phyloP scores from a whole-genome alignment of 768 basidiomycete species.

The Piloderma croceum region DNA sequence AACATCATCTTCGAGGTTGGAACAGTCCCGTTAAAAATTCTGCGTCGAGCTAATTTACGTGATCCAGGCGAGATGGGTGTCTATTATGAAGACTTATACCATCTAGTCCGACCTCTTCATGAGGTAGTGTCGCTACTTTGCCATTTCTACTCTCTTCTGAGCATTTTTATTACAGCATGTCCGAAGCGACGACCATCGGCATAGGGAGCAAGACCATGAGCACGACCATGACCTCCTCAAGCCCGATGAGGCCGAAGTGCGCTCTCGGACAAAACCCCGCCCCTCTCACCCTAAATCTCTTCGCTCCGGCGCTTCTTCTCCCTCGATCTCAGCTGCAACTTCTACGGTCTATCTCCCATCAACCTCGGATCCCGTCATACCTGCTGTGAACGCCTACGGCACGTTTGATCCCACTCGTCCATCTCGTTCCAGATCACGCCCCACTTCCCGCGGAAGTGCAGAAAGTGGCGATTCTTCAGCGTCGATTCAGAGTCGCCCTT shows the following conservation, averaged over 20 bases:
- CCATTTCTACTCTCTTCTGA: too few species aligned
- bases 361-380: constrained; percentile 31
- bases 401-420: constrained; percentile 38
- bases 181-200: too few species aligned
- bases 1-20: constrained; percentile 56
- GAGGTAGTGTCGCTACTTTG: constrained; percentile 29
- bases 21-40: neutral
- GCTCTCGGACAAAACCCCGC: constrained; percentile 13
- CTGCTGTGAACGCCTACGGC: constrained; percentile 47
- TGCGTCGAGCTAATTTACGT: neutral
- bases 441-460: too few species aligned
- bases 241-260: constrained; percentile 6
- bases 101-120: constrained; percentile 51
- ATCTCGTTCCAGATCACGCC: constrained; percentile 14
- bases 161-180: too few species aligned
- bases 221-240: constrained; percentile 29
- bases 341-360: neutral
- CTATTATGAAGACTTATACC: constrained; percentile 59
- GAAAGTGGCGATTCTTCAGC: too few species aligned
- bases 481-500: too few species aligned
- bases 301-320: constrained; percentile 10
- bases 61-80: constrained; percentile 49
- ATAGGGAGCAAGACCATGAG: too few species aligned
- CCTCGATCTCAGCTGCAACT: constrained; percentile 4
- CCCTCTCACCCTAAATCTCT: constrained; percentile 12